Evolutionary conservation across 1,284 basidiomycete species (phyloP), one percentile per base, ranked within the genome.

Genomic region (Boletus albobrunnescens): DNA sequence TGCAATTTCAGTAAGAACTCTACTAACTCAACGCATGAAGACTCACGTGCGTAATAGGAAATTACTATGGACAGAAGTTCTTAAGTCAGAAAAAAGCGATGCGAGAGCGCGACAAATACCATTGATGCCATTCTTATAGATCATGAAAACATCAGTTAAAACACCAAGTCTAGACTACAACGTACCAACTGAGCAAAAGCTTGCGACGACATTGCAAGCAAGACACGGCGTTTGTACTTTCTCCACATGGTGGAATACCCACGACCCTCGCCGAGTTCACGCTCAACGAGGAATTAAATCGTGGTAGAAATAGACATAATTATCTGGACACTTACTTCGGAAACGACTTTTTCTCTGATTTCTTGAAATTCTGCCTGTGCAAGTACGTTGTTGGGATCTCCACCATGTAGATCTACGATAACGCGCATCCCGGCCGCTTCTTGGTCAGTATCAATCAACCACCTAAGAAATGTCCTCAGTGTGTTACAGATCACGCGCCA

Each of bases 201-300:
- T 67, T 98, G 95, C 53, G 91, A 92, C 16, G 91, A 94, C 91
- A 95, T 95, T n/a, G 94, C 95, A 50, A 98, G 83, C 54, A 97
- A 68, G 6, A 98, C 94, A 37, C 94, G 81, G 36, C 85, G 83
- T 57, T 89, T 87, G 68, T 97, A 97, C 55, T 82, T 80, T 57
- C 70, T 82, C 91, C 93, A 96, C 82, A 98, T 91, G 33, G 79
- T 78, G 30, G 68, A 66, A 70, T 98, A 98, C 10, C 86, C 82
- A 48, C 93, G 79, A 50, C 77, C 84, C 56, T 92, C 91, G n/a
- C 87, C 85, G 14, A 77, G 77, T 50, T 80, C 78, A 27, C 83
- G 84, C 87, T 79, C 67, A 55, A 35, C 16, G 30, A 30, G 23
- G 23, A 37, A 17, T 44, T 42, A 9, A 44, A 20, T 23, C n/a